Evolutionary conservation across 306 rosid genomes (phyloP).

Genomic region (Prunus kanzakura): DNA sequence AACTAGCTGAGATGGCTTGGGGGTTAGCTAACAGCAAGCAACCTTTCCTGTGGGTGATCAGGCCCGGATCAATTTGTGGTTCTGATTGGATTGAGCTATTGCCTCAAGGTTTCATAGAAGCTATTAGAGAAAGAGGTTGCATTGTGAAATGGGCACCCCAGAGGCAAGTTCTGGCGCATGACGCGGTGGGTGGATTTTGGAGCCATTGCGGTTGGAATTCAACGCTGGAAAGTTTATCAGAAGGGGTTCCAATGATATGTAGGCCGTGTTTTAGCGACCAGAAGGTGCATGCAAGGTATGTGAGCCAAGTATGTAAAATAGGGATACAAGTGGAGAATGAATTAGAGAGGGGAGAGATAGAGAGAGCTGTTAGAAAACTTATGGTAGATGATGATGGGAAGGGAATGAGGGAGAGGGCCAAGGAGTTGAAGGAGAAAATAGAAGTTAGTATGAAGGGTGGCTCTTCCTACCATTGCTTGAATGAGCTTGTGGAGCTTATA

Average conservation of each 20-base stretch:
- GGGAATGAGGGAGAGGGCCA: conserved; percentile 40
- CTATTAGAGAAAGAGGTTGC: conserved; percentile 39
- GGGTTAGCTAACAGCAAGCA: conserved; percentile 47
- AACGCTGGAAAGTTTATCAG: conserved; percentile 53
- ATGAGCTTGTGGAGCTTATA: conserved; percentile 13
- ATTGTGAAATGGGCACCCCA: conserved; percentile 78
- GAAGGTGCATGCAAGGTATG: conserved; percentile 50
- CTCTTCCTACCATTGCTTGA: conserved; percentile 12
- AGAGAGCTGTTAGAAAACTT: conserved; percentile 33
- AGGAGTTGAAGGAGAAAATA: conserved; percentile 40
- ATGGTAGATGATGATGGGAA: conserved; percentile 44
- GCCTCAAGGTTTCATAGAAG: conserved; percentile 43
- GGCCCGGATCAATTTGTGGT: conserved; percentile 42
- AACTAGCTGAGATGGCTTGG: conserved; percentile 39
- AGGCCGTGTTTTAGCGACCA: conserved; percentile 55
- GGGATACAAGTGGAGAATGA: conserved; percentile 41
- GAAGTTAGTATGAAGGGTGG: conserved; percentile 24
- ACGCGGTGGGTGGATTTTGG: conserved; percentile 56
- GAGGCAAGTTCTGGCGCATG: conserved; percentile 56
- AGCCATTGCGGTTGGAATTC: conserved; percentile 76
- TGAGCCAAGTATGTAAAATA: conserved; percentile 47
- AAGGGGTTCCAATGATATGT: conserved; percentile 71
- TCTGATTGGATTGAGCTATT: conserved; percentile 49
- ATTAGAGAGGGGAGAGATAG: conserved; percentile 41
- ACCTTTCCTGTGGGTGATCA: conserved; percentile 55